Base-by-base conservation (phyloP, 1,284 basidiomycete species). In the Microbotryomycetes sp. region DNA sequence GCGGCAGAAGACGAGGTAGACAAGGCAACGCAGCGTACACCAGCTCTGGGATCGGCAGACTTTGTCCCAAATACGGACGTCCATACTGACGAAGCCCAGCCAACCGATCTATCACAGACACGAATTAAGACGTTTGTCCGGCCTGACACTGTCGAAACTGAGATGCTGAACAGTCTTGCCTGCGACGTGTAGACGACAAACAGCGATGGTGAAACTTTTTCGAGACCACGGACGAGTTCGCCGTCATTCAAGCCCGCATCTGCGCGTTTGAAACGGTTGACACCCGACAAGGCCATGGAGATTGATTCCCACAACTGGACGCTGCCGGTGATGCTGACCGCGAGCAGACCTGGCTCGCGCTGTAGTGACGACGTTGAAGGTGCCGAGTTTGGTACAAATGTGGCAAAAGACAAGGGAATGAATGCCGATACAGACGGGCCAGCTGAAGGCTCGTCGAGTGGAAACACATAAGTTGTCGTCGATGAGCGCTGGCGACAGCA, bases 271-370 rank as follows among this genome's bases (percentile, higher is more conserved):
- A 54, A 71, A 3, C 63, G 59, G 52, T 68, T 64, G 3, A 68
- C 71, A n/a, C 69, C 74, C 18, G 74, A 70, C 27, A 79, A 72
- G 1, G 76, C 76, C 26, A 74, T 60, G 30, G 72, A 73, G 67
- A 77, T 72, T 41, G 67, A 72, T 52, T 78, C 75, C 78, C 78
- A 79, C 52, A 75, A 75, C 1, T 75, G 68, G 24, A 77, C 60
- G 41, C 75, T 73, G 26, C 78, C 78, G 3, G 72, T 65, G 1
- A 75, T 66, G 13, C 70, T 70, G 15, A 78, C 71, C 23, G 76
- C 61, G 9, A 79, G 64, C 41, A 78, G 73, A 15, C 78, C 77
- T 0, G 78, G 78, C 61, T 79, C 78, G 24, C 73, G 71, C 15
- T 57, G 61, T 7, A 50, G 45, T 4, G 71, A 67, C 0, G 74